These are phyloP conservation scores for Bruguiera gymnorhiza DNA, from an alignment of 345 rosid genomes.

Conservation along the genomic window DNA sequence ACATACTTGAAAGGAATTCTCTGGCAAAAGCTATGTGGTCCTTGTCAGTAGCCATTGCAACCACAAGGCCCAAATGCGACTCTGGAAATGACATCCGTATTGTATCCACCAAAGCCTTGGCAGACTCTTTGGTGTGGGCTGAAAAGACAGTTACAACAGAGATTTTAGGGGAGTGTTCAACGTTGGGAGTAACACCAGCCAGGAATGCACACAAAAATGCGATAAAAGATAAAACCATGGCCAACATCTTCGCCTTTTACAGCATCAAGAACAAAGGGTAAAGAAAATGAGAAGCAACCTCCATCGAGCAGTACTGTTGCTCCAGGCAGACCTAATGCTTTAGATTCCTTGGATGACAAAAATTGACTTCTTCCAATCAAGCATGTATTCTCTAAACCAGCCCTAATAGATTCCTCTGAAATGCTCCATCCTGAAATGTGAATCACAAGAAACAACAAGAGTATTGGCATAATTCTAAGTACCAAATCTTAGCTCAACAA, in stretches of 20 bases:
- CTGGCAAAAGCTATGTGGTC: slow-evolving; percentile 80
- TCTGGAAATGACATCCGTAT: slow-evolving; percentile 52
- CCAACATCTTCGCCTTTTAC: not conserved
- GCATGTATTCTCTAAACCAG: slow-evolving; percentile 67
- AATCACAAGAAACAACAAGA: slow-evolving; percentile 4
- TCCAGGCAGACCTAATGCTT: slow-evolving; percentile 55
- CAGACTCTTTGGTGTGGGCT: slow-evolving; percentile 97
- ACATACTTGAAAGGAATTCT: slow-evolving; percentile 67
- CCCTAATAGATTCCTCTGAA: slow-evolving; percentile 60
- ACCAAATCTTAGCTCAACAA: slow-evolving; percentile 2
- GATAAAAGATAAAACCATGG: not conserved
- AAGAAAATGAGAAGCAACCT: slow-evolving; percentile 42
- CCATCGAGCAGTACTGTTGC: slow-evolving; percentile 81
- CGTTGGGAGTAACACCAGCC: not conserved
- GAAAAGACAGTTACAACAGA: slow-evolving; percentile 14
- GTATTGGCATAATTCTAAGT: too few relatives aligned
- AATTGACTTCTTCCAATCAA: slow-evolving; percentile 88
- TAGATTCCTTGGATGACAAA: slow-evolving; percentile 54
- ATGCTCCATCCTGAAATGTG: slow-evolving; percentile 57
- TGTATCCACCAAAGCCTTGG: slow-evolving; percentile 61
- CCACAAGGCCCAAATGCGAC: slow-evolving; percentile 51
- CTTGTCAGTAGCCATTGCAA: slow-evolving; percentile 92
- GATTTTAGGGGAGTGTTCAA: not conserved
- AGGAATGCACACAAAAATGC: not conserved
- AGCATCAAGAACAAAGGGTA: not conserved